Evolutionary conservation across 768 basidiomycete genomes (phyloP), one percentile per base, ranked within the genome.

Genomic region (Suillus alpinus): DNA sequence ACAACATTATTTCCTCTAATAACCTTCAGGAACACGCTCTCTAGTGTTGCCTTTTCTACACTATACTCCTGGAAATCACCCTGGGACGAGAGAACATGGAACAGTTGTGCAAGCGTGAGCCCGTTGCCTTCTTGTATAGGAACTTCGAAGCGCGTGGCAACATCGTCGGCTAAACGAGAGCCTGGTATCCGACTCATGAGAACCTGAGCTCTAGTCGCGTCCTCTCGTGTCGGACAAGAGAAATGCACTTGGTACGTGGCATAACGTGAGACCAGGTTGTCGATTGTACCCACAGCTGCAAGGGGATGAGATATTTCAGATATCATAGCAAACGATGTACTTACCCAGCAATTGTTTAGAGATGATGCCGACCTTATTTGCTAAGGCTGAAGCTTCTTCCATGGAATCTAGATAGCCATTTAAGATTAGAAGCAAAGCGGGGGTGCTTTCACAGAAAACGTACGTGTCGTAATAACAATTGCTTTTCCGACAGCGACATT

Each of bases 331-430:
- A 23, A 51, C 50, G 55, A n/a, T 40, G 23, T 50, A 64, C 81
- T 52, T 64, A 87, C 87, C 87, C 1, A 92, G 80, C 75, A 92
- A 77, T 53, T 80, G 81, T 59, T 84, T 85, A 1, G 91, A 88
- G 12, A 93, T 73, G 58, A 92, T 92, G 20, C 88, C 89, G 18
- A 92, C 91, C 68, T 86, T 85, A 66, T 80, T 87, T 2, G 91
- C 87, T 2, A 92, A 76, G 6, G 88, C 88, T 16, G 89, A 88
- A 2, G 89, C 90, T 71, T 93, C 91, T 72, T 91, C 91, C 90
- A 92, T 92, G 0, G 88, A 90, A 70, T 91, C 89, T 86, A 67
- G 16, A 14, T 23, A 57, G 41, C 20, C 51, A 31, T 36, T 20
- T 16, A n/a, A 60, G 10, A 52, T 50, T 16, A 12, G 34, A n/a